phyloP scores from a whole-genome alignment of 129 eudicot genomes.

The Mikania micrantha region DNA sequence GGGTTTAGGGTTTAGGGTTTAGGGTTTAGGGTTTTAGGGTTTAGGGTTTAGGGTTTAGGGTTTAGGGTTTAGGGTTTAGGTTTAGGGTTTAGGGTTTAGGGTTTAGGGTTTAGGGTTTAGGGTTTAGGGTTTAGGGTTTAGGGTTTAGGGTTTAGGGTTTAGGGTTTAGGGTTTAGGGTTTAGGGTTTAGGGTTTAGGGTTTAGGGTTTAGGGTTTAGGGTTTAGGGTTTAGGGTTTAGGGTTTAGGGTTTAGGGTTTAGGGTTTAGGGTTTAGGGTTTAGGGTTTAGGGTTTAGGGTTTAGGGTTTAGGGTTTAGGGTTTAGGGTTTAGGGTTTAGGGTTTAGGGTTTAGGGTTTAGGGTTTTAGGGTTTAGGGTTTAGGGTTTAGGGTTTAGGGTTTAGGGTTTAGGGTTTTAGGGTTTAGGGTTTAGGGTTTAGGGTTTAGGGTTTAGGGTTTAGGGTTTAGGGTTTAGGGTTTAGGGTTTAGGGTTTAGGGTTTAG shows the following conservation, averaged over 20 bases:
- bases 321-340: neutral
- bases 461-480: neutral
- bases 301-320: neutral
- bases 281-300: constrained; percentile 2
- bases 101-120: too few species aligned
- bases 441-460: neutral
- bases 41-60: too few species aligned
- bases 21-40: too few species aligned
- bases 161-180: neutral
- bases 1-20: too few species aligned
- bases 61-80: too few species aligned
- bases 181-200: neutral
- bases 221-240: neutral
- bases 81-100: too few species aligned
- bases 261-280: neutral
- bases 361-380: constrained; percentile 4
- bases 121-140: too few species aligned
- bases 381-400: neutral
- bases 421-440: neutral
- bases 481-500: neutral
- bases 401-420: neutral
- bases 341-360: neutral
- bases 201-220: neutral
- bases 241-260: neutral
- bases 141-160: too few species aligned